These are phyloP conservation scores for Monotropa hypopitys DNA, from an alignment of 179 eudicot species.

Conservation along the genomic window DNA sequence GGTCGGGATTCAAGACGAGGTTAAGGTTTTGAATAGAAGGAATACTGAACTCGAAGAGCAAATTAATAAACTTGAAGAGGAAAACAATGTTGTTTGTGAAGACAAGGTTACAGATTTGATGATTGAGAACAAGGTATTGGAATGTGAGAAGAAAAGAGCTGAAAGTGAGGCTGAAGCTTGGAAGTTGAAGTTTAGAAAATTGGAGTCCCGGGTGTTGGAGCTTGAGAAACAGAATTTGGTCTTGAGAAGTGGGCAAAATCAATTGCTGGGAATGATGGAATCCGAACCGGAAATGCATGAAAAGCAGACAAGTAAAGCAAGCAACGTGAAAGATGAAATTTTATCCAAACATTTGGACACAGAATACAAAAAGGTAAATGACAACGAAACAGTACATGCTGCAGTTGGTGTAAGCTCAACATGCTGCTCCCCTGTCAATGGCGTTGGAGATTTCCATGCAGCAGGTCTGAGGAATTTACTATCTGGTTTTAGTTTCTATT, in stretches of 20 bases:
- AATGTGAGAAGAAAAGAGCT: slow-evolving; percentile 42
- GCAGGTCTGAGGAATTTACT: slow-evolving; percentile 9
- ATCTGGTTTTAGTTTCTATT: neutral
- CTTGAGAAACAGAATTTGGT: slow-evolving; percentile 27
- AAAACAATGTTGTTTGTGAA: slow-evolving; percentile 1
- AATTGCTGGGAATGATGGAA: neutral
- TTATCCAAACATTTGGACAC: neutral
- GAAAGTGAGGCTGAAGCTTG: slow-evolving; percentile 28
- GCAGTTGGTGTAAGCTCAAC: neutral
- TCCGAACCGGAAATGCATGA: neutral
- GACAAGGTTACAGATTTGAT: slow-evolving; percentile 28
- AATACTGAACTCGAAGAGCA: slow-evolving; percentile 20
- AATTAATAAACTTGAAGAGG: slow-evolving; percentile 1
- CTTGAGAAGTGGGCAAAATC: neutral
- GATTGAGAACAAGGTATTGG: slow-evolving; percentile 48
- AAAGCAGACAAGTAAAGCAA: slow-evolving; percentile 8
- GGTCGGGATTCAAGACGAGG: slow-evolving; percentile 22
- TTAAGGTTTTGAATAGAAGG: slow-evolving; percentile 26
- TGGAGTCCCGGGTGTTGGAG: slow-evolving; percentile 29
- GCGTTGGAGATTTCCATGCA: neutral
- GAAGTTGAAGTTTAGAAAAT: slow-evolving; percentile 37
- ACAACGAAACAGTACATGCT: neutral
- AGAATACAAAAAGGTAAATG: neutral
- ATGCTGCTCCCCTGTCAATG: neutral
- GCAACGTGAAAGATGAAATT: neutral